phyloP scores from a whole-genome alignment of 495 filamentous ascomycete genomes.

The Rusavskia elegans region DNA sequence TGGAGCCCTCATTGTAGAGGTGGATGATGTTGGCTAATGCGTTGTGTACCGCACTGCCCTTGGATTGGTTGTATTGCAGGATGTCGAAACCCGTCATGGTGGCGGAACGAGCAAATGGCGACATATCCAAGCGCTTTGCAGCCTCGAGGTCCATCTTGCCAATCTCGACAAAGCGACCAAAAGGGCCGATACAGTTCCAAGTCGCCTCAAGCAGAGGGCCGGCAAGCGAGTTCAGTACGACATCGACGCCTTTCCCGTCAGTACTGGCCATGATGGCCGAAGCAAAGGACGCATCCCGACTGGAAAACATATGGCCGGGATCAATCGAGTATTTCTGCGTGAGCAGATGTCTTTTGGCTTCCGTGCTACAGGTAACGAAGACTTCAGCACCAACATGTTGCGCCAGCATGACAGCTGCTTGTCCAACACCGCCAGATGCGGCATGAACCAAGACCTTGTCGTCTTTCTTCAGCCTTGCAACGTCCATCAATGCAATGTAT shows the following conservation, averaged over 20 bases:
- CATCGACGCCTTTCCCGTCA: constrained; percentile 33
- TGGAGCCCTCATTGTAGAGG: no score
- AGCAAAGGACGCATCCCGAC: constrained; percentile 23
- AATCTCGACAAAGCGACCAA: constrained; percentile 19
- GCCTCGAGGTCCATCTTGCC: constrained; percentile 32
- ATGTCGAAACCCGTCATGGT: background rate
- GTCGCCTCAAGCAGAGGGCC: constrained; percentile 22
- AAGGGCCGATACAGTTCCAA: constrained; percentile 26
- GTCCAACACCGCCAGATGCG: constrained; percentile 23
- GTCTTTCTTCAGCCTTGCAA: constrained; percentile 10
- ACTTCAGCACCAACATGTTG: constrained; percentile 36
- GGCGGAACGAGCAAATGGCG: background rate
- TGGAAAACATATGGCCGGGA: constrained; percentile 29
- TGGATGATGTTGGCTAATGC: no score
- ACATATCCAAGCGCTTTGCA: background rate
- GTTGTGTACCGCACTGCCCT: no score
- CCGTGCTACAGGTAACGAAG: constrained; percentile 37
- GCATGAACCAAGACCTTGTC: constrained; percentile 17
- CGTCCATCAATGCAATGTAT: constrained; percentile 1
- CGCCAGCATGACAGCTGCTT: constrained; percentile 36
- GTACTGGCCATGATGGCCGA: constrained; percentile 26
- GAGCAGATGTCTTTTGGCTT: constrained; percentile 22
- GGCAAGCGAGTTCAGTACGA: constrained; percentile 32
- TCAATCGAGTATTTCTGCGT: constrained; percentile 20
- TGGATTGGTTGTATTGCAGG: background rate